Percentiles rank a stretch among this genome's conserved stretches.
phyloP scores from a whole-genome alignment of 2,329 filamentous ascomycete species.

The Aschersonia sp. region DNA sequence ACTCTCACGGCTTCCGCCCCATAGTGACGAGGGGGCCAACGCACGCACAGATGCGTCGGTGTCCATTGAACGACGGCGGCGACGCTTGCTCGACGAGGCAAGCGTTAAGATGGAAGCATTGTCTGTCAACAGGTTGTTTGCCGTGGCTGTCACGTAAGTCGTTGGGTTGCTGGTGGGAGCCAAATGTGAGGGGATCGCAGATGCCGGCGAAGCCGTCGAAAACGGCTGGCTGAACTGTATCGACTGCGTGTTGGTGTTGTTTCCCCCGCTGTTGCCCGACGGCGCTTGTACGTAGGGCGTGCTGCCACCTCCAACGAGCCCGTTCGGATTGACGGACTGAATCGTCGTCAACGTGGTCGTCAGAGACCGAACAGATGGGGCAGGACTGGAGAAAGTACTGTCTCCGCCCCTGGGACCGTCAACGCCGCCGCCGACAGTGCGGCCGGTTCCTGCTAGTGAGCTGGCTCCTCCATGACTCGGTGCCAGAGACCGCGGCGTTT shows the following conservation, averaged over 20 bases:
- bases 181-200: constrained; percentile 58
- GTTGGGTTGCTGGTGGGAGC: constrained; percentile 44
- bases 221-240: constrained; percentile 54
- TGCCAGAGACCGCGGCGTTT: constrained; percentile 58
- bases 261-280: constrained; percentile 12
- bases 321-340: constrained; percentile 54
- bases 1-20: constrained; percentile 68
- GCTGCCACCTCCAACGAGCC: constrained; percentile 13
- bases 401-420: constrained; percentile 56
- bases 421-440: constrained; percentile 50
- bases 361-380: constrained; percentile 65
- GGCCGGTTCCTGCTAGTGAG: constrained; percentile 57
- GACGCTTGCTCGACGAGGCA: constrained; percentile 67
- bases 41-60: constrained; percentile 77
- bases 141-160: constrained; percentile 64
- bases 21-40: constrained; percentile 68
- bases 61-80: constrained; percentile 65
- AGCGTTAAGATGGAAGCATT: constrained; percentile 77
- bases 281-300: constrained; percentile 10
- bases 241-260: constrained; percentile 25
- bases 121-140: constrained; percentile 69
- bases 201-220: constrained; percentile 48
- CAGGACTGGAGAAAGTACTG: constrained; percentile 70
- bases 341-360: constrained; percentile 79
- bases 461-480: constrained; percentile 53